Evolutionary conservation across 2,329 filamentous ascomycete genomes (phyloP).

Genomic region (Aspergillus nomiae): DNA sequence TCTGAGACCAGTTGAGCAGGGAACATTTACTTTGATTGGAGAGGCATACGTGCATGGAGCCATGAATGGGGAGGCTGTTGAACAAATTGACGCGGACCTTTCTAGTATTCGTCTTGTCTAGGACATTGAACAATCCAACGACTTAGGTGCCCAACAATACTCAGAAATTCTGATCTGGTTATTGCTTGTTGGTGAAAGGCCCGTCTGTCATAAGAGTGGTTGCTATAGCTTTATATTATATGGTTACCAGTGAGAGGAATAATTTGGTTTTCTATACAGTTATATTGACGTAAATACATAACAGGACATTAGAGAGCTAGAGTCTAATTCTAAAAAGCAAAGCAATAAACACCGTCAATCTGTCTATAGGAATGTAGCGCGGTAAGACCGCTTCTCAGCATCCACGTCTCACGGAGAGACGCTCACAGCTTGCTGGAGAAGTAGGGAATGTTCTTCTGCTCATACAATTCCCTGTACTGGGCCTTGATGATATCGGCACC

Average conservation of each 20-base stretch:
- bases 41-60: slow-evolving; percentile 6
- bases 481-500: slow-evolving; percentile 33
- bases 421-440: slow-evolving; percentile 20
- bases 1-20: neutral
- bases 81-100: neutral
- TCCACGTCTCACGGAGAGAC: neutral
- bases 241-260: neutral
- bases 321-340: neutral
- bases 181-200: neutral
- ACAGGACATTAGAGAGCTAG: neutral
- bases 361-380: neutral
- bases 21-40: neutral
- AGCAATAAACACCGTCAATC: neutral
- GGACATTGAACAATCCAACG: neutral
- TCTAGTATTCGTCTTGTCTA: neutral
- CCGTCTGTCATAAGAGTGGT: neutral
- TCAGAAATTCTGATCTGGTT: neutral
- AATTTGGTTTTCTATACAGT: neutral
- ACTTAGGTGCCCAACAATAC: neutral
- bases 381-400: neutral
- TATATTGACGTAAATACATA: neutral
- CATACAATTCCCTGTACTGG: slow-evolving; percentile 27
- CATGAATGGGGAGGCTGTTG: slow-evolving; percentile 4
- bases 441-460: slow-evolving; percentile 22
- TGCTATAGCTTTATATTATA: neutral